Evolutionary conservation across 345 rosid species (phyloP), one percentile per base, ranked within the genome.

Genomic region (Camelina hispida): DNA sequence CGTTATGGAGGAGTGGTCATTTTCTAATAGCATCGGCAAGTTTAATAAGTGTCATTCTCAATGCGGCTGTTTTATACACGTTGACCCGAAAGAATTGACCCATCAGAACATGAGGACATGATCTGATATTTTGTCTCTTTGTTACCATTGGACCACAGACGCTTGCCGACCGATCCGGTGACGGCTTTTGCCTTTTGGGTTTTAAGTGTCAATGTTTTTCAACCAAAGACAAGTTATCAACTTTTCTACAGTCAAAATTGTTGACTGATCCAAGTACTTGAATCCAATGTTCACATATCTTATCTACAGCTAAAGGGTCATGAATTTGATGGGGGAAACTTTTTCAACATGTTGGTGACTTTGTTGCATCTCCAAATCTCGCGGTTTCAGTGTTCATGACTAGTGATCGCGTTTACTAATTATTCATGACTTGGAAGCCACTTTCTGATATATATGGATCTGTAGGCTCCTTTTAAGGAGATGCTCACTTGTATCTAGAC

Each of bases 91-190:
- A 22, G 34, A 69, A 62, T 30, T 53, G 76, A 77, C 76, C 37
- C n/a, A 64, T 64, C 50, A 30, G 25, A 64, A 71, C 47, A 25
- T 69, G 74, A 54, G 58, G 70, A 50, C 55, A 77, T 65, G 80
- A 77, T 56, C 66, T 56, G 32, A 48, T 65, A 38, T 20, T 65
- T 65, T 71, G 80, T 77, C 76, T 17, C 66, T 48, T 71, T 63
- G 72, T 69, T 68, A 63, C n/a, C 71, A 48, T 57, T 77, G 80
- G 80, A 71, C 80, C 80, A 76, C 72, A 54, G 14, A 64, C 52
- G 25, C 62, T 47, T 47, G 80, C 71, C 80, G 71, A 71, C 76
- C 47, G 42, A 7, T 44, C 75, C 52, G 28, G 32, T 69, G 34
- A 54, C 57, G 43, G 67, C 68, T 77, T 57, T 65, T 64, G 72